Percentiles rank a stretch among this genome's conserved stretches.
Conservation (phyloP, 306 rosid species). For the Lathyrus tuberosus region DNA sequence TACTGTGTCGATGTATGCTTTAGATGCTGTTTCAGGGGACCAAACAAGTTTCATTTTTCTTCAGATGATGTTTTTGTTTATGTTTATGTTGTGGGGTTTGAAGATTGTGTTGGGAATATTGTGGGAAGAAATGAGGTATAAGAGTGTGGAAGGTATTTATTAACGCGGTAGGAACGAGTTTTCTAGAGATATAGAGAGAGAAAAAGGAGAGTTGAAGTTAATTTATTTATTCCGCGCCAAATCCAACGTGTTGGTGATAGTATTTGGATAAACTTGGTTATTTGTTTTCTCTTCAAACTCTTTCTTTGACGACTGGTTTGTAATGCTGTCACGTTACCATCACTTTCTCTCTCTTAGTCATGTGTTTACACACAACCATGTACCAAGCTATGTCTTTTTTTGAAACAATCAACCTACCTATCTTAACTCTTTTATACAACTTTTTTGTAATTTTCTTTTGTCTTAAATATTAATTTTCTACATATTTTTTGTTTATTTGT, state of each 20-base stretch:
- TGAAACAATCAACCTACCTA: too few relatives aligned
- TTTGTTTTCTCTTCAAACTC: background rate
- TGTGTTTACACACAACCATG: background rate
- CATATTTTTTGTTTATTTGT: too few relatives aligned
- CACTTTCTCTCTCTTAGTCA: slow-evolving; percentile 12
- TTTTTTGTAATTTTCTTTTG: too few relatives aligned
- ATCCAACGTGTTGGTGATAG: slow-evolving; percentile 55
- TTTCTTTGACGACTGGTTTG: background rate
- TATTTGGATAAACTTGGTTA: slow-evolving; percentile 38
- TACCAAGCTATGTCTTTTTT: too few relatives aligned
- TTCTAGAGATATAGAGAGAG: background rate
- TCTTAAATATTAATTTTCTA: too few relatives aligned
- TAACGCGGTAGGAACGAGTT: slow-evolving; percentile 2
- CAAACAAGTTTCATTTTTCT: slow-evolving; percentile 74
- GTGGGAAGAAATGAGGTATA: background rate
- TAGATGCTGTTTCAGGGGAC: slow-evolving; percentile 89
- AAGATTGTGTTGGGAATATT: slow-evolving; percentile 15
- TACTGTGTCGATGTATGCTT: slow-evolving; percentile 90
- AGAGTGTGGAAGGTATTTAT: background rate
- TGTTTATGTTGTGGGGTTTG: slow-evolving; percentile 1
- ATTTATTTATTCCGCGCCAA: slow-evolving; percentile 36
- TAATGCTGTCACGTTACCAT: slow-evolving; percentile 16
- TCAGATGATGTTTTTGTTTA: background rate
- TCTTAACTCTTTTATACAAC: too few relatives aligned
- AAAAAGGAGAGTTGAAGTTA: slow-evolving; percentile 48